A percentile compares a stretch with the other conserved stretches of the same genome.
Conservation (phyloP, 805 yeast species). For the Suhomyces faveliae region DNA sequence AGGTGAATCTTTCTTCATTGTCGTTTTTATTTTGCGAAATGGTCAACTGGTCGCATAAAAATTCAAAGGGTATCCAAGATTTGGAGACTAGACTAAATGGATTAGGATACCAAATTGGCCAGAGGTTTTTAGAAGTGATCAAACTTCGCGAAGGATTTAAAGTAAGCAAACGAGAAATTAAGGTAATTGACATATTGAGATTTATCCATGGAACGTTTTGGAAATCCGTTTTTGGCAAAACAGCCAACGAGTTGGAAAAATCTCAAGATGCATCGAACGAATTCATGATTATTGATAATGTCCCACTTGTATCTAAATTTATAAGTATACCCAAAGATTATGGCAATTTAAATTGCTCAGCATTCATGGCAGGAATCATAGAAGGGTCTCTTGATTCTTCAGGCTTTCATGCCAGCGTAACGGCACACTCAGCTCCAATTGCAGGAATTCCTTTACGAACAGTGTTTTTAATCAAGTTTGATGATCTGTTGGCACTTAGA, state of each 20-base stretch:
- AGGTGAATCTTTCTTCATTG: conserved; percentile 64
- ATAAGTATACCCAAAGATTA: conserved; percentile 79
- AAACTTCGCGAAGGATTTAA: conserved; percentile 63
- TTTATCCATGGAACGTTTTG: conserved; percentile 73
- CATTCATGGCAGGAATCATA: conserved; percentile 80
- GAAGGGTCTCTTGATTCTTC: conserved; percentile 79
- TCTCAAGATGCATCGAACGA: conserved; percentile 67
- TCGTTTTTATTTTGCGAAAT: conserved; percentile 70
- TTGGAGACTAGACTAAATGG: conserved; percentile 56
- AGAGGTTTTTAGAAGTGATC: conserved; percentile 64
- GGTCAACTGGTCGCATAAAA: conserved; percentile 60
- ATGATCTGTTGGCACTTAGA: conserved; percentile 52
- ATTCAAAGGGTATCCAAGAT: conserved; percentile 67
- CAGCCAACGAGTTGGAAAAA: conserved; percentile 74
- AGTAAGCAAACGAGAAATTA: conserved; percentile 63
- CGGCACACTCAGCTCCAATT: conserved; percentile 76
- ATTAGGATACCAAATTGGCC: conserved; percentile 77
- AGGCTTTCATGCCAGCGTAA: conserved; percentile 69
- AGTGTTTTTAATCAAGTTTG: conserved; percentile 73
- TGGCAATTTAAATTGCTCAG: conserved; percentile 73
- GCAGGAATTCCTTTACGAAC: conserved; percentile 63
- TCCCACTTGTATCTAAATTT: conserved; percentile 68
- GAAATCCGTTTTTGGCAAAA: conserved; percentile 68
- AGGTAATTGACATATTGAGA: conserved; percentile 65
- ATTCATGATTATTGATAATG: conserved; percentile 75